Base-by-base conservation (phyloP, 768 basidiomycete genomes). In the Phaeotremella skinneri region DNA sequence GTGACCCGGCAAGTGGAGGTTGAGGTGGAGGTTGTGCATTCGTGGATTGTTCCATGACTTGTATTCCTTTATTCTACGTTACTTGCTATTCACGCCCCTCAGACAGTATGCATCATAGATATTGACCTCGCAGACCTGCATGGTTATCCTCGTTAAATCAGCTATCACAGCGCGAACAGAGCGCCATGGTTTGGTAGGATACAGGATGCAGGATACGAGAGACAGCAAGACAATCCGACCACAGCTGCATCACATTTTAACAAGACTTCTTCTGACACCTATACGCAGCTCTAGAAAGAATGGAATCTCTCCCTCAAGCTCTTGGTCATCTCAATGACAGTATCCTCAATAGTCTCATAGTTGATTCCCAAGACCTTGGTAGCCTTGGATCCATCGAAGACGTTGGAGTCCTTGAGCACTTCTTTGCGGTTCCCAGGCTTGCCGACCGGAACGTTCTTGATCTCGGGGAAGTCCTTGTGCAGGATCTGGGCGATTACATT, bases 301-400 rank as follows among this genome's bases (percentile, higher is more conserved):
- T 23, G 13, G 21, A 62, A 66, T 53, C 55, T 61, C 42, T 66
- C 64, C 53, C 58, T 39, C 59, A 66, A 59, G 39, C 64, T 66
- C 56, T 66, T 61, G 27, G 56, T 56, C 60, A 62, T 66, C 49
- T 66, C 64, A 49, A 62, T 51, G n/a, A 57, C 41, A 34, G 54
- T 53, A 3, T 54, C 55, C 37, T 56, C 20, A 42, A 64, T 32
- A 17, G 31, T 21, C 7, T 42, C 20, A 39, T 62, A 66, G 52
- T 66, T 39, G 32, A 66, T 55, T 9, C 64, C 64, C 47, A 66
- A 43, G 21, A 62, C 64, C 30, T 42, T 42, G 16, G 29, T 26
- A 14, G 64, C 60, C 54, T 66, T 66, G 13, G 39, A n/a, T 16
- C 64, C 60, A 17, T 23, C 39, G 47, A 48, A 45, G 2, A 58